Evolutionary conservation across 306 rosid species (phyloP), one percentile per base, ranked within the genome.

Genomic region (Ormosia emarginata): DNA sequence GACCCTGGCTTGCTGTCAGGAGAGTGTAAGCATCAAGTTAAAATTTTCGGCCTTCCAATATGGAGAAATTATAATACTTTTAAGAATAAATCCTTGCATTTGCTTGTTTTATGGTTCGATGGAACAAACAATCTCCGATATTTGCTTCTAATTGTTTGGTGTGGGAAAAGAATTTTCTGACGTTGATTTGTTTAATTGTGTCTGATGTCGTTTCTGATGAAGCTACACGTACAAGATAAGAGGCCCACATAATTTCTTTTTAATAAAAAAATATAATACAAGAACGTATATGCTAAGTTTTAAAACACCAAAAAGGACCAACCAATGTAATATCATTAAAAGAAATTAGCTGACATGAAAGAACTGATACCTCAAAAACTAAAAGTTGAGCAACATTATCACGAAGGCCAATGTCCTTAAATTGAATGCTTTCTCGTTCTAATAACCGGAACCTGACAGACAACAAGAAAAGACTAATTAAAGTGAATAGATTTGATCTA

Each of bases 381-480:
- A 80, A 84, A 59, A 94, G 88, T 66, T 92, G 97, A 78, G 98
- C 98, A 85, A 91, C 98, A 86, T 94, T 94, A 85, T 94, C 94
- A 47, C 93, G 90, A 81, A 94, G 97, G 77, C 95, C 92, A 55
- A 86, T 78, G 68, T 79, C 79, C 86, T 94, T 94, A 85, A 89
- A 94, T 79, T 91, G 91, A 80, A 94, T 88, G 80, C 83, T 88
- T 84, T 91, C 93, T 76, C 44, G 87, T 33, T 89, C 94, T 73
- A 91, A 78, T 84, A 91, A 87, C 67, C 67, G 89, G 59, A 91
- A 90, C 88, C 98, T 94, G 74, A 70, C 44, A 79, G 43, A 78
- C 49, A 55, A 39, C 81, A 24, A 67, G 77, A 71, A 29, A 24
- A 61, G 55, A 62, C 9, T 13, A 36, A 66, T 57, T 53, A 47